A percentile compares a stretch with the other conserved stretches of the same genome.
These are phyloP conservation scores for Trichoderma simmonsii DNA, from an alignment of 2,329 filamentous ascomycete species.

Conservation along the genomic window DNA sequence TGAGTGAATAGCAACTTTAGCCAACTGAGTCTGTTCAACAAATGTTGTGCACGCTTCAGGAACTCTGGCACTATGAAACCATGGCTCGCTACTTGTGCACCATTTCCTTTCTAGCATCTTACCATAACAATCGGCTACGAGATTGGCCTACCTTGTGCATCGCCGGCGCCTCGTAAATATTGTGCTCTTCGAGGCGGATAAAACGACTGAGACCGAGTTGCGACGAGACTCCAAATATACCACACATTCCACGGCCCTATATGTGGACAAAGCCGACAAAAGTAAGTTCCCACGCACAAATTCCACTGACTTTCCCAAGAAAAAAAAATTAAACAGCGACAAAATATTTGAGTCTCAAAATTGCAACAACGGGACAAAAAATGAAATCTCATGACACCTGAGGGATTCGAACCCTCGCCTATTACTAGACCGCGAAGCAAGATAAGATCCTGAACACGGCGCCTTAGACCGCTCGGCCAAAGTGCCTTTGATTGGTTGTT, in stretches of 20 bases:
- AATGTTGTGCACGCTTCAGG: background rate
- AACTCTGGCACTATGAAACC: background rate
- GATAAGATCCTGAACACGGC: conserved; percentile 23
- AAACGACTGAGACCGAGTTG: background rate
- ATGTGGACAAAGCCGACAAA: background rate
- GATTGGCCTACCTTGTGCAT: background rate
- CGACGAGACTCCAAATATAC: fast-evolving
- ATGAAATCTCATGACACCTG: conserved; percentile 26
- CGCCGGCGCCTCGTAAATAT: background rate
- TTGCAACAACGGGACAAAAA: background rate
- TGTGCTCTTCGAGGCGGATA: background rate
- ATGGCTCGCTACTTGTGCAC: background rate
- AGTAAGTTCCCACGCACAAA: background rate
- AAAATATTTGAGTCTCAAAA: background rate
- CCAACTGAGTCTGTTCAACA: background rate
- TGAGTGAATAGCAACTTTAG: background rate
- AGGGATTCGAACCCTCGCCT: conserved; percentile 34
- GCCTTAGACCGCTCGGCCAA: conserved; percentile 29
- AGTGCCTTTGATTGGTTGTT: conserved; percentile 22
- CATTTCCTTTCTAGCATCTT: background rate
- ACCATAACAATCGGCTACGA: too few relatives aligned
- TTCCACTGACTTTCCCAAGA: background rate
- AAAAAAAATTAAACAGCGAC: background rate
- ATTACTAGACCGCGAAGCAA: conserved; percentile 29
- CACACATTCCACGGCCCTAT: background rate